These are phyloP conservation scores for Lactarius sanguifluus DNA, from an alignment of 768 basidiomycete genomes.

Conservation along the genomic window DNA sequence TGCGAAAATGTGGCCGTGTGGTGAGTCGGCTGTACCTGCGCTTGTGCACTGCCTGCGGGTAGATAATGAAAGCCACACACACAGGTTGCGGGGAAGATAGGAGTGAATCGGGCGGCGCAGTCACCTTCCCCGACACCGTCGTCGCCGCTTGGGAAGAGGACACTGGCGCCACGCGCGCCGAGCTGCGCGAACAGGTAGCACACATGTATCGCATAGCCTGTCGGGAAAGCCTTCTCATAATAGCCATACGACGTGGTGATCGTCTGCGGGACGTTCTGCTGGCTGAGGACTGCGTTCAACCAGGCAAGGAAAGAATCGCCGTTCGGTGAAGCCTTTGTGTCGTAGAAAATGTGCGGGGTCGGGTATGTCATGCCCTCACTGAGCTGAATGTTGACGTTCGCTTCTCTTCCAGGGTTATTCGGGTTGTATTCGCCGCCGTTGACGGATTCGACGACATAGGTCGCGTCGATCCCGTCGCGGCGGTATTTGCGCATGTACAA, in stretches of 20 bases:
- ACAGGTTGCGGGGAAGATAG: background rate
- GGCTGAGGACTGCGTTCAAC: background rate
- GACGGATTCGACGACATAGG: rapidly evolving
- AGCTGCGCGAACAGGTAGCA: background rate
- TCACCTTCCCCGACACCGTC: background rate
- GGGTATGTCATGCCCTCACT: background rate
- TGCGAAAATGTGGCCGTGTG: background rate
- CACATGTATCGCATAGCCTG: background rate
- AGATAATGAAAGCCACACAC: background rate
- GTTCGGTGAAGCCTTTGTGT: background rate
- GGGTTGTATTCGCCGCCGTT: background rate
- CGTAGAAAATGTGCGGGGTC: background rate
- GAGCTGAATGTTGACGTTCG: background rate
- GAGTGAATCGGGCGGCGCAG: background rate
- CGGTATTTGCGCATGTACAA: background rate
- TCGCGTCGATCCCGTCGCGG: background rate
- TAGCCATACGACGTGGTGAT: background rate
- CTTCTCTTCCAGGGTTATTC: background rate
- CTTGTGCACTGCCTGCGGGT: background rate
- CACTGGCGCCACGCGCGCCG: background rate
- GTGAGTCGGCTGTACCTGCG: background rate
- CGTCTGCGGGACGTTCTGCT: background rate
- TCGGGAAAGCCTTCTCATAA: background rate
- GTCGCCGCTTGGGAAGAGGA: background rate
- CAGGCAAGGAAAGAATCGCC: background rate